Evolutionary conservation across 108 stramenopile genomes (phyloP), one percentile per base, ranked within the genome.

Genomic region (Cyclotella kingstonii): DNA sequence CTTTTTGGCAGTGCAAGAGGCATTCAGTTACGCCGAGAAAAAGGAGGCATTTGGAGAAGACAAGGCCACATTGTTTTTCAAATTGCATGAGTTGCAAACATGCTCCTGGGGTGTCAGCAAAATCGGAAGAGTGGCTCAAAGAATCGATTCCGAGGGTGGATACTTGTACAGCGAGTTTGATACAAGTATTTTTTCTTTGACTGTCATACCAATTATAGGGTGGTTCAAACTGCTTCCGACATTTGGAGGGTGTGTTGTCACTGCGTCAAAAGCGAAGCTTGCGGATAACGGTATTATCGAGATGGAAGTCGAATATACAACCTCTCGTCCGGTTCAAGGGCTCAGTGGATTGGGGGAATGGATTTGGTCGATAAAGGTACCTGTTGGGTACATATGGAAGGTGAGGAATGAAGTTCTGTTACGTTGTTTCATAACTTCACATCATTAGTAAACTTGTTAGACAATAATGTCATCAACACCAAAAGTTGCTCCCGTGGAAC

Each of bases 221-320:
- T 96, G 90, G 90, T 93, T 89, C 80, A 93, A 90, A 58, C 72
- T 96, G 4, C 63, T 96, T 2, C 95, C 95, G 18, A 96, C 95
- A 15, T 96, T 96, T 71, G 95, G 95, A 49, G 95, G 95, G 10
- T 94, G 93, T 73, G 93, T 96, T 30, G 70, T 91, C 6, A 91
- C 90, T 12, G 90, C 85, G 2, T 72, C 84, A 21, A 86, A 80
- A 18, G 82, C 81, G 12, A 55, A 68, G 40, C 47, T 84, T 33
- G 44, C 67, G 22, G 82, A 80, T 1, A 79, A 63, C 22, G 84
- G 87, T 21, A 53, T 70, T 14, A 50, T 93, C 12, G 73, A 83
- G 40, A 86, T 93, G 84, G 78, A 71, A 47, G 92, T 93, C 3
- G 91, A 93, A 53, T 93, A 87, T 49, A 93, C 92, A 11, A 90